Conservation (phyloP, 2,329 filamentous ascomycete genomes). For the Cylindrodendrum hubeiense region DNA sequence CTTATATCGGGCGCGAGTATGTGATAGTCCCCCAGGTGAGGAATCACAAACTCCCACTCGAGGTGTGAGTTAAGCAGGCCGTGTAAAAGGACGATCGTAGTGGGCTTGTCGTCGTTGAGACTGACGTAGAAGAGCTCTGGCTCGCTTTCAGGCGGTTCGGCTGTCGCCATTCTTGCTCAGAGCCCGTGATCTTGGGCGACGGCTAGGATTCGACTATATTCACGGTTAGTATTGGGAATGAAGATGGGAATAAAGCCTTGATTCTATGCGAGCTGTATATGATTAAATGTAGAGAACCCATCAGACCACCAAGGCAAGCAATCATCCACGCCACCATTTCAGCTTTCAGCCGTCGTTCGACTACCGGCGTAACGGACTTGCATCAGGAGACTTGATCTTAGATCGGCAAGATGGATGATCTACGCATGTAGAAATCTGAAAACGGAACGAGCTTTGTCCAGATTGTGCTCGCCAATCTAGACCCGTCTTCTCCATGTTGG, state of each 20-base stretch:
- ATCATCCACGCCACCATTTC: conserved; percentile 2
- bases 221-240: not conserved
- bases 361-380: not conserved
- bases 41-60: conserved; percentile 50
- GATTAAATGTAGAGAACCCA: not conserved
- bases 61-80: conserved; percentile 49
- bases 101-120: conserved; percentile 44
- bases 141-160: conserved; percentile 2
- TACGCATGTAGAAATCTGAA: not conserved
- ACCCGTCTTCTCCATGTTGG: not conserved
- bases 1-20: conserved; percentile 55
- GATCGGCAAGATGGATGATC: not conserved
- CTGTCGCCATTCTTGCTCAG: conserved; percentile 17
- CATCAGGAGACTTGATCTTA: not conserved
- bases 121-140: conserved; percentile 44
- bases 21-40: conserved; percentile 52
- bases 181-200: not conserved
- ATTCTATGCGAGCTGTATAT: not conserved
- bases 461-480: not conserved
- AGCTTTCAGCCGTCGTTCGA: conserved; percentile 7
- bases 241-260: not conserved
- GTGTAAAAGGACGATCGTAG: conserved; percentile 49
- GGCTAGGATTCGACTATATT: not conserved
- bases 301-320: not conserved
- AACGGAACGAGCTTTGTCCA: not conserved